Conservation (phyloP, 148 eudicot species). For the Amaranthus palmeri region DNA sequence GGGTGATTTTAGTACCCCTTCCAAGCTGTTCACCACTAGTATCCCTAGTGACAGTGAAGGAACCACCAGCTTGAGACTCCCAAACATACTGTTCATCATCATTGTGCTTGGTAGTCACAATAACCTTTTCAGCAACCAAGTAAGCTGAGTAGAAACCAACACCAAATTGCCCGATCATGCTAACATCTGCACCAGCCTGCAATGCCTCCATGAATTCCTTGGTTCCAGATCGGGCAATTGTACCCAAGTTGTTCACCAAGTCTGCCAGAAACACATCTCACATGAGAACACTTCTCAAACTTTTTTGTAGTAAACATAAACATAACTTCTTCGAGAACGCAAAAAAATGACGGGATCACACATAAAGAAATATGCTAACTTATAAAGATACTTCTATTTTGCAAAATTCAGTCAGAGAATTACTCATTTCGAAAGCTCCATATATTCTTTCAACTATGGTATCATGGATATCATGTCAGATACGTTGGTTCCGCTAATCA, state of each 20-base stretch:
- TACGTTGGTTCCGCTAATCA: too few relatives aligned
- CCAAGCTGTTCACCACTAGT: slow-evolving; percentile 72
- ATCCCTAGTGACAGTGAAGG: slow-evolving; percentile 79
- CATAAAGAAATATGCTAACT: neutral
- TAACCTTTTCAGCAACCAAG: slow-evolving; percentile 83
- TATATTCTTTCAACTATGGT: too few relatives aligned
- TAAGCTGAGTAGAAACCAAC: slow-evolving; percentile 92
- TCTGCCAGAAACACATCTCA: slow-evolving; percentile 28
- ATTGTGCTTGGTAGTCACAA: slow-evolving; percentile 85
- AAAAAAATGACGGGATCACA: neutral
- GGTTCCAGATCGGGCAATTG: slow-evolving; percentile 90
- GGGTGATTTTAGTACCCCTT: slow-evolving; percentile 86
- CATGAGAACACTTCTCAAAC: too few relatives aligned
- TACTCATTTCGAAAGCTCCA: too few relatives aligned
- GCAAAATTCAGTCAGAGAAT: too few relatives aligned
- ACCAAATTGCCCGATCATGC: slow-evolving; percentile 96
- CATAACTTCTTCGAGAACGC: too few relatives aligned
- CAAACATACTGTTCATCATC: slow-evolving; percentile 85
- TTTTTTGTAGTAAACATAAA: too few relatives aligned
- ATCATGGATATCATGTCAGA: too few relatives aligned
- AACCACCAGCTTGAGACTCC: slow-evolving; percentile 94
- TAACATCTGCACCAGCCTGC: slow-evolving; percentile 93
- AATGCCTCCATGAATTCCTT: slow-evolving; percentile 94
- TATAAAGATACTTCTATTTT: too few relatives aligned
- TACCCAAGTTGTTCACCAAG: slow-evolving; percentile 91